These are phyloP conservation scores for Plantago ovata DNA, from an alignment of 257 asterid genomes.

Conservation along the genomic window DNA sequence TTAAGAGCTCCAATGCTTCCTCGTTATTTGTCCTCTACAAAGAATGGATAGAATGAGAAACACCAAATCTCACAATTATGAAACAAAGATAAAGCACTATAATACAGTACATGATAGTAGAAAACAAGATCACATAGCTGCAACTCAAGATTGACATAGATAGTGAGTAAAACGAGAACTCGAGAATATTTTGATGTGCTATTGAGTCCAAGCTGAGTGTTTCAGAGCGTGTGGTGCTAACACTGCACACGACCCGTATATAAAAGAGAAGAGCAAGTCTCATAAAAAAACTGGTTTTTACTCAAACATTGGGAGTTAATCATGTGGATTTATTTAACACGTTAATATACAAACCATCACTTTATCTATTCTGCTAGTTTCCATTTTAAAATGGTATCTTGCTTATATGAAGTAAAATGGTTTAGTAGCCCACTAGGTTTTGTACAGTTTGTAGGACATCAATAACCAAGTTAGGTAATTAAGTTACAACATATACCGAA, in stretches of 20 bases:
- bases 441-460: not conserved
- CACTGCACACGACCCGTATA: not conserved
- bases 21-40: conserved; percentile 61
- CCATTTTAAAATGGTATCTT: not conserved
- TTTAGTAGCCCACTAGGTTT: not conserved
- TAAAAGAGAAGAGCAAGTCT: not conserved
- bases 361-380: not conserved
- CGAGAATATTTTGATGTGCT: not conserved
- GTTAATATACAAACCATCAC: not conserved
- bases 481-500: not conserved
- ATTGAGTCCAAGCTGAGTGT: no score
- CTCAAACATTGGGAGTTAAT: no score
- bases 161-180: not conserved
- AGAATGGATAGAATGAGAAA: conserved; percentile 22
- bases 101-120: not conserved
- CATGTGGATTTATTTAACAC: no score
- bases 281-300: no score
- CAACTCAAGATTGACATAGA: not conserved
- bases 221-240: not conserved
- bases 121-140: not conserved
- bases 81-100: not conserved
- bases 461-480: conserved; percentile 2
- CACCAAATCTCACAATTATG: conserved; percentile 17
- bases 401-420: not conserved
- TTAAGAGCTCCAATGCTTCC: conserved; percentile 85